phyloP scores from a whole-genome alignment of 768 basidiomycete genomes.

The Daedaleopsis sinensis region DNA sequence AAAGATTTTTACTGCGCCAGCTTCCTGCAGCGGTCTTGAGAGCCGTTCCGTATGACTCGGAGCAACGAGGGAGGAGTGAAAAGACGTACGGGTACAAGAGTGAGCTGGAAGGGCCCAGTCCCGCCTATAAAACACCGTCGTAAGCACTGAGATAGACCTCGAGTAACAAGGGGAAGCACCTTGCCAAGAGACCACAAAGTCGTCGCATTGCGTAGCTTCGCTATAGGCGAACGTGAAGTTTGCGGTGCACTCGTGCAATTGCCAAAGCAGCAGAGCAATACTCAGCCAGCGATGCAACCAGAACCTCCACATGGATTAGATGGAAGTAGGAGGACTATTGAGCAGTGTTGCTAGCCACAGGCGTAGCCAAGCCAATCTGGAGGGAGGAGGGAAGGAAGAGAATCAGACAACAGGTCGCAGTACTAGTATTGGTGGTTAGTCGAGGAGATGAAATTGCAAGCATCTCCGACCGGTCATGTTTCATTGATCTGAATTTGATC shows the following conservation, averaged over 20 bases:
- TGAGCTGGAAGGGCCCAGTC: slow-evolving; percentile 50
- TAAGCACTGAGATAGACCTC: slow-evolving; percentile 2
- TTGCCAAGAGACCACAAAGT: slow-evolving; percentile 60
- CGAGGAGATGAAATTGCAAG: too few species aligned
- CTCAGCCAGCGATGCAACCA: too few species aligned
- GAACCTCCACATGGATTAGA: too few species aligned
- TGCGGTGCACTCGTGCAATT: slow-evolving; percentile 18
- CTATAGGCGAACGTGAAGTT: slow-evolving; percentile 56
- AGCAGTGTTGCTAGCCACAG: too few species aligned
- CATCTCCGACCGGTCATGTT: too few species aligned
- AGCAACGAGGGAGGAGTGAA: neutral
- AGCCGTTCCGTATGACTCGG: neutral
- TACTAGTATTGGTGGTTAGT: too few species aligned
- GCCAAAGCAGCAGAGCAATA: too few species aligned
- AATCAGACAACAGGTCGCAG: too few species aligned
- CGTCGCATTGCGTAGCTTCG: slow-evolving; percentile 60
- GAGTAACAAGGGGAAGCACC: slow-evolving; percentile 41
- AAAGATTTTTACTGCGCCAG: slow-evolving; percentile 53
- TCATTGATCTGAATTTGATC: too few species aligned
- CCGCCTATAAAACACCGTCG: slow-evolving; percentile 50
- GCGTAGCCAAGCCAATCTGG: too few species aligned
- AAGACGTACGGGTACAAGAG: slow-evolving; percentile 53
- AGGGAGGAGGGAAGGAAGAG: too few species aligned
- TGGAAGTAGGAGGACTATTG: too few species aligned
- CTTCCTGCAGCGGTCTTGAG: slow-evolving; percentile 43